These are phyloP conservation scores for Aspergillus egyptiacus DNA, from an alignment of 495 filamentous ascomycete genomes.

Conservation along the genomic window DNA sequence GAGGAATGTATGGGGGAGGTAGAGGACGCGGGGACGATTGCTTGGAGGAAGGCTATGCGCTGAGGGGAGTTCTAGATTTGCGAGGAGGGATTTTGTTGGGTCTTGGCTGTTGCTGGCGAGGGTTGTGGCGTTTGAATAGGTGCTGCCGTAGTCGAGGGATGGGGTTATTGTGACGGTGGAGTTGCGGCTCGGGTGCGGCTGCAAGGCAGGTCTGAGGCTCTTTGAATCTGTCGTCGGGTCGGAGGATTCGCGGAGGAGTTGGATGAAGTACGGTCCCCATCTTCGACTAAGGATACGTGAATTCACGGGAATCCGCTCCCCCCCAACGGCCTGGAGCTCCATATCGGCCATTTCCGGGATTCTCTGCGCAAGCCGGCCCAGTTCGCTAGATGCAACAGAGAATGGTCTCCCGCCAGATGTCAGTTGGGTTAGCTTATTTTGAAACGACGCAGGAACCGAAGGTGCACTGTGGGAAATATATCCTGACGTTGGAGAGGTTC, in stretches of 20 bases:
- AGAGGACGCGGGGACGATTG: slow-evolving; percentile 76
- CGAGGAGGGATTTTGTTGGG: slow-evolving; percentile 41
- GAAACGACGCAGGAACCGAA: slow-evolving; percentile 49
- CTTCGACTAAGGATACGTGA: slow-evolving; percentile 77
- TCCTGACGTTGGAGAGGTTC: slow-evolving; percentile 65
- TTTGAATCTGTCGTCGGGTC: slow-evolving; percentile 44
- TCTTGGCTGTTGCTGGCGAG: slow-evolving; percentile 44
- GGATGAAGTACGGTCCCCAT: slow-evolving; percentile 94
- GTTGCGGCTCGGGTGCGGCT: slow-evolving; percentile 52
- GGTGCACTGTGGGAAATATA: slow-evolving; percentile 77
- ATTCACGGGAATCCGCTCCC: slow-evolving; percentile 89
- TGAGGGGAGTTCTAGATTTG: slow-evolving; percentile 40
- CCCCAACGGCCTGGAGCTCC: slow-evolving; percentile 86
- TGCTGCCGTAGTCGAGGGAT: slow-evolving; percentile 54
- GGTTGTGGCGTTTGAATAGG: slow-evolving; percentile 54
- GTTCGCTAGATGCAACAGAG: slow-evolving; percentile 68
- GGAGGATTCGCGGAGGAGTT: slow-evolving; percentile 71
- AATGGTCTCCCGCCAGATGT: slow-evolving; percentile 64
- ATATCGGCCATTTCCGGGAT: slow-evolving; percentile 90
- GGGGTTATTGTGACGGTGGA: slow-evolving; percentile 84
- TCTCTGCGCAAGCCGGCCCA: slow-evolving; percentile 73
- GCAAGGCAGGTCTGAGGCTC: slow-evolving; percentile 45
- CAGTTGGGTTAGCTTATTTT: slow-evolving; percentile 52
- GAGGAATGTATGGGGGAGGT: slow-evolving; percentile 84
- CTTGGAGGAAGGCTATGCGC: slow-evolving; percentile 57